A percentile compares a stretch with the other conserved stretches of the same genome.
These are phyloP conservation scores for Penstemon davidsonii DNA, from an alignment of 257 asterid genomes.

Conservation along the genomic window DNA sequence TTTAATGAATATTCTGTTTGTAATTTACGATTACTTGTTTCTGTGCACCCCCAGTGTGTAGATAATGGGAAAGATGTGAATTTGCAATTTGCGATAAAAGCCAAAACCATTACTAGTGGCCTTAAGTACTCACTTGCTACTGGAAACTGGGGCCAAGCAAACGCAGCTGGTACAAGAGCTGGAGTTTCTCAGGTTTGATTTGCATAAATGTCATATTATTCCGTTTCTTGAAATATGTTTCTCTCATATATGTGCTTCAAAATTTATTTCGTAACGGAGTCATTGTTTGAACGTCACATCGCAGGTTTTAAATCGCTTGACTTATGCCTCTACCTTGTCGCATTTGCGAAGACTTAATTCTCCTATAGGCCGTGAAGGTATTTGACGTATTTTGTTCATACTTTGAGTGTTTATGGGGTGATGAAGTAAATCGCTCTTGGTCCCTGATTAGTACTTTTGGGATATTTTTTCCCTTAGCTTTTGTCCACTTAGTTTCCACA, in stretches of 20 bases:
- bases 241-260: not conserved
- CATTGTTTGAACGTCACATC: slow-evolving; percentile 23
- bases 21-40: slow-evolving; percentile 24
- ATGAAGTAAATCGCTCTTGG: slow-evolving; percentile 1
- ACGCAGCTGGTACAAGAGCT: slow-evolving; percentile 98
- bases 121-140: slow-evolving; percentile 95
- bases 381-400: not conserved
- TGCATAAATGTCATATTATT: slow-evolving; percentile 13
- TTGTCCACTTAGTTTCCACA: not conserved
- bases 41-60: slow-evolving; percentile 59
- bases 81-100: slow-evolving; percentile 96
- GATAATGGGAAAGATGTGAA: slow-evolving; percentile 98
- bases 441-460: not conserved
- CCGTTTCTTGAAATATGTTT: not conserved
- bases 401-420: slow-evolving; percentile 9
- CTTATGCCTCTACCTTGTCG: slow-evolving; percentile 95
- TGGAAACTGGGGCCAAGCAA: slow-evolving; percentile 99
- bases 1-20: slow-evolving; percentile 18
- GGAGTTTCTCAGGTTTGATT: slow-evolving; percentile 93
- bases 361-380: slow-evolving; percentile 99
- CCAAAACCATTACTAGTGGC: slow-evolving; percentile 96
- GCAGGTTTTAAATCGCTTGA: slow-evolving; percentile 96
- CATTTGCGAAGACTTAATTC: slow-evolving; percentile 93
- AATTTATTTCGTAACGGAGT: slow-evolving; percentile 14
- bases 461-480: not conserved